Percentiles rank a stretch among this genome's conserved stretches.
Evolutionary conservation across 495 filamentous ascomycete species (phyloP).

Genomic region (Tuber umbilicatum): DNA sequence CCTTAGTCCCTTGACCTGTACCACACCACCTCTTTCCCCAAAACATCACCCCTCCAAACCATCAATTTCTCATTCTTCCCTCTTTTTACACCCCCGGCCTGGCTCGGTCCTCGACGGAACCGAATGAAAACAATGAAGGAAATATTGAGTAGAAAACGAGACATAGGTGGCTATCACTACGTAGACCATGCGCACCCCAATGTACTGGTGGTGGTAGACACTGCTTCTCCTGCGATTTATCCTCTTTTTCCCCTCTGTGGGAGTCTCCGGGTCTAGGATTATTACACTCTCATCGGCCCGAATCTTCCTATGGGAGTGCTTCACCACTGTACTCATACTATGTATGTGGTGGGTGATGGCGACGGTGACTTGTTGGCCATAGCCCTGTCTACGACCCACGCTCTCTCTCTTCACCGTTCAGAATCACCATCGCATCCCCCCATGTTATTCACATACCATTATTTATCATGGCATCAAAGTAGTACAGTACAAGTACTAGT

Average conservation of each 20-base stretch:
- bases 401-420: background rate
- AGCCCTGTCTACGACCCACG: background rate
- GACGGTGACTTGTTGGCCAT: constrained; percentile 1
- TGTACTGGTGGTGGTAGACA: background rate
- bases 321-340: background rate
- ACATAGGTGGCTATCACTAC: background rate
- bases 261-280: background rate
- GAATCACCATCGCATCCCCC: background rate
- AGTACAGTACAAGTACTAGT: background rate
- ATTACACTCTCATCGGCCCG: background rate
- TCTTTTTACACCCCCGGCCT: background rate
- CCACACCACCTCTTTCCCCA: background rate
- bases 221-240: background rate
- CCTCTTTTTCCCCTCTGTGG: background rate
- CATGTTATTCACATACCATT: background rate
- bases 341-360: background rate
- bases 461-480: background rate
- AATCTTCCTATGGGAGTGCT: background rate
- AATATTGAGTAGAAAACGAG: background rate
- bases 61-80: background rate
- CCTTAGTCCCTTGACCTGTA: background rate
- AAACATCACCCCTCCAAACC: background rate
- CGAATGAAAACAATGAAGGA: background rate
- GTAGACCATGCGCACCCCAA: background rate
- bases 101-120: background rate